A percentile compares a stretch with the other conserved stretches of the same genome.
Evolutionary conservation across 495 filamentous ascomycete species (phyloP).

Genomic region (Aspergillus bridgeri): DNA sequence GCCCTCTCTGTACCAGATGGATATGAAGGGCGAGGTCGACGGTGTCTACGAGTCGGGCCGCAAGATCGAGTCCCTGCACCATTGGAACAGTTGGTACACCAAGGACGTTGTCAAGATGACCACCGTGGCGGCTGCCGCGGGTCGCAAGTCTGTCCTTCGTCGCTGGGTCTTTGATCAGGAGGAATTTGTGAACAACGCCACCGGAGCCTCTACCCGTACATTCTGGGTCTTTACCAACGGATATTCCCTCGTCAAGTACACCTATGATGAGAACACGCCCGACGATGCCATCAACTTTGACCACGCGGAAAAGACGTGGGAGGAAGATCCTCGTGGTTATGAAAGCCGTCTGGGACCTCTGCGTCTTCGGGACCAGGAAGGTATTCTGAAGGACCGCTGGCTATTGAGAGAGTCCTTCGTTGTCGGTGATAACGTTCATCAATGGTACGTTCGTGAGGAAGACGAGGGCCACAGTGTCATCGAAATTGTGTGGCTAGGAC

Average conservation of each 20-base stretch:
- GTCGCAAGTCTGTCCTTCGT: constrained; percentile 58
- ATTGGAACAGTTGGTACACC: constrained; percentile 58
- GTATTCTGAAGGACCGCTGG: constrained; percentile 46
- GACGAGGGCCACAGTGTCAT: constrained; percentile 46
- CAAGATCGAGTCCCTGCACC: constrained; percentile 57
- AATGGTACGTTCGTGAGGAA: constrained; percentile 46
- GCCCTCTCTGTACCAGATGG: constrained; percentile 60
- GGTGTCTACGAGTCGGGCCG: constrained; percentile 62
- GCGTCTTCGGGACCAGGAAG: constrained; percentile 40
- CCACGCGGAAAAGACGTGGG: constrained; percentile 60
- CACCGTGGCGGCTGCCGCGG: constrained; percentile 51
- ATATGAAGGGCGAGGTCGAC: constrained; percentile 56
- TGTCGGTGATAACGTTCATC: constrained; percentile 47
- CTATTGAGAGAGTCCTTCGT: constrained; percentile 40
- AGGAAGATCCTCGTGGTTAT: constrained; percentile 46
- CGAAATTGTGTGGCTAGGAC: constrained; percentile 49
- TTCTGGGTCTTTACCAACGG: constrained; percentile 60
- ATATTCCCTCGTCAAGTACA: constrained; percentile 58
- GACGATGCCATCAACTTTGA: constrained; percentile 51
- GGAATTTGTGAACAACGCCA: constrained; percentile 37
- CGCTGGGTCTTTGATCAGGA: constrained; percentile 59
- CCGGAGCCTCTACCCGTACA: constrained; percentile 38
- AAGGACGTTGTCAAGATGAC: constrained; percentile 59
- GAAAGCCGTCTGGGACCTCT: constrained; percentile 53
- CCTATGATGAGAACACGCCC: constrained; percentile 39